phyloP scores from a whole-genome alignment of 179 eudicot genomes.

The Silene vulgaris region DNA sequence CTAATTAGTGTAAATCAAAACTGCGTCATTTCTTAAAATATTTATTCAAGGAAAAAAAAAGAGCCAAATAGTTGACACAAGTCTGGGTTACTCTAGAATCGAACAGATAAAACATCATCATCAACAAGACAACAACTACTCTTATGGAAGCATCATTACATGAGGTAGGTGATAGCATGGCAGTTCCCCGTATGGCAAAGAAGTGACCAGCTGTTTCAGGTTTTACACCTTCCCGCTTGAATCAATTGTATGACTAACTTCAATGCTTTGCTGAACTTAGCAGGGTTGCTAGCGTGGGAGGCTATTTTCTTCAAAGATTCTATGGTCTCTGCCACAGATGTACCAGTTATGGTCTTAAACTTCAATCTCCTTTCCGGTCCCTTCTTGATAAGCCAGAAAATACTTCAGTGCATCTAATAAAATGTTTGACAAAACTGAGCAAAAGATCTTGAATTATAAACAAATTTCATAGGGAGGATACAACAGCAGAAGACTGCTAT shows the following conservation, averaged over 20 bases:
- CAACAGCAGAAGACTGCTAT: neutral
- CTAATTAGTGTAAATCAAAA: too few relatives aligned
- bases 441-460: neutral
- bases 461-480: neutral
- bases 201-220: constrained; percentile 61
- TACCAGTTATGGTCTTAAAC: constrained; percentile 88
- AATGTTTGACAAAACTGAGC: neutral
- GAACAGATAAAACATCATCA: too few relatives aligned
- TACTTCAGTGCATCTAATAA: constrained; percentile 5
- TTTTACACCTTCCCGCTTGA: constrained; percentile 78
- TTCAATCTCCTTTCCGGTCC: constrained; percentile 55
- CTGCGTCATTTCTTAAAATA: too few relatives aligned
- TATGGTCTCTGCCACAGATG: constrained; percentile 66
- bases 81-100: too few relatives aligned
- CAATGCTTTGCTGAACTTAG: constrained; percentile 77
- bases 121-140: too few relatives aligned
- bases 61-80: too few relatives aligned
- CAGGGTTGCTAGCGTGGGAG: constrained; percentile 64
- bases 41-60: too few relatives aligned
- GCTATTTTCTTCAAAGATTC: constrained; percentile 93
- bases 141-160: constrained; percentile 66
- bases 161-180: constrained; percentile 59
- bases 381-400: constrained; percentile 22
- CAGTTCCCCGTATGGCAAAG: constrained; percentile 69
- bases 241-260: constrained; percentile 86